Evolutionary conservation across 2,329 filamentous ascomycete genomes (phyloP).

Genomic region (Talaromyces sp.): DNA sequence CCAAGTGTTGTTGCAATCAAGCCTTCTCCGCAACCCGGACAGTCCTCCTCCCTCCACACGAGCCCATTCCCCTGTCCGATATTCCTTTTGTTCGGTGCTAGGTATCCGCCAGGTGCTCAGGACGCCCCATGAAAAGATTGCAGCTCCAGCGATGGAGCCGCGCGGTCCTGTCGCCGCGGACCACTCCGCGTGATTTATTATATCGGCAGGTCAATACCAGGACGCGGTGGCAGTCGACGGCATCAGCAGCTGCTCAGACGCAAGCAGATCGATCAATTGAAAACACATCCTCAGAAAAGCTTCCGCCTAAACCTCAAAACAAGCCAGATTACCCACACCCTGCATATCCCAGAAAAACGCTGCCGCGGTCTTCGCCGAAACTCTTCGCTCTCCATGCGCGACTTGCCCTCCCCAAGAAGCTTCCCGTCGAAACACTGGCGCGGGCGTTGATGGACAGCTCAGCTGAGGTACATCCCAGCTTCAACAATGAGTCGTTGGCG

Average conservation of each 20-base stretch:
- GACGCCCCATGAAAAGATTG: slow-evolving; percentile 45
- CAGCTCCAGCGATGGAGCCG: slow-evolving; percentile 50
- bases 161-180: slow-evolving; percentile 44
- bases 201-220: slow-evolving; percentile 30
- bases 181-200: slow-evolving; percentile 35
- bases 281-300: slow-evolving; percentile 20
- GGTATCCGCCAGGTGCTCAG: slow-evolving; percentile 11
- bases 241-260: slow-evolving; percentile 23
- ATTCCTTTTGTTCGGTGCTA: slow-evolving; percentile 15
- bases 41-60: background rate
- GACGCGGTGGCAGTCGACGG: slow-evolving; percentile 39
- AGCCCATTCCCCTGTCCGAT: slow-evolving; percentile 14
- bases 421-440: slow-evolving; percentile 81
- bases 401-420: slow-evolving; percentile 71
- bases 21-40: background rate
- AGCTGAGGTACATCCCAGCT: slow-evolving; percentile 70
- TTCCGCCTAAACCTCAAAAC: slow-evolving; percentile 25
- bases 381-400: slow-evolving; percentile 88
- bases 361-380: slow-evolving; percentile 72
- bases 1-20: slow-evolving; percentile 14
- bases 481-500: slow-evolving; percentile 84
- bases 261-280: slow-evolving; percentile 23
- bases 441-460: slow-evolving; percentile 80
- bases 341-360: slow-evolving; percentile 40
- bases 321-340: background rate